Percentiles rank a stretch among this genome's conserved stretches.
phyloP scores from a whole-genome alignment of 345 rosid genomes.

The Eucalyptus pauciflora region DNA sequence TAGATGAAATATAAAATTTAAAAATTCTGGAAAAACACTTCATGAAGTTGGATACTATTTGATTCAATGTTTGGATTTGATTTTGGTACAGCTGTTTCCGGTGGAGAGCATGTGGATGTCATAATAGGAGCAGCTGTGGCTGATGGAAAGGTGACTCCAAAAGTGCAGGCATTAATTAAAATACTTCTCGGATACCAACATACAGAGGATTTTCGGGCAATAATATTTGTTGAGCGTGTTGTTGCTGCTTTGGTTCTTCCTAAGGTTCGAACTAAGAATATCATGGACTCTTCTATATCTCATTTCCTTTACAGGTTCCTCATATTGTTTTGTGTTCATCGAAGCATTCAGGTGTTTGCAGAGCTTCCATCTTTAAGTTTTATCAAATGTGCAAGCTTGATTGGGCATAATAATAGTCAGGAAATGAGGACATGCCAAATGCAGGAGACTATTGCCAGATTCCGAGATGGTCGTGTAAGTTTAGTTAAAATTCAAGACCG shows the following conservation, averaged over 20 bases:
- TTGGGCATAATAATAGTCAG: slow-evolving; percentile 94
- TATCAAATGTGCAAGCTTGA: slow-evolving; percentile 82
- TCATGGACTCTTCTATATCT: background rate
- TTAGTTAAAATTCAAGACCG: background rate
- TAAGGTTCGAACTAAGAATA: slow-evolving; percentile 37
- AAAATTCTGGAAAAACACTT: background rate
- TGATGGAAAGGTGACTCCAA: slow-evolving; percentile 98
- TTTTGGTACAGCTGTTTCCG: slow-evolving; percentile 65
- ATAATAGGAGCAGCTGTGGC: slow-evolving; percentile 97
- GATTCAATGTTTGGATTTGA: background rate
- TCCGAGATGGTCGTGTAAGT: slow-evolving; percentile 95
- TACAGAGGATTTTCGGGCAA: slow-evolving; percentile 94
- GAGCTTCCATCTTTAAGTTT: slow-evolving; percentile 93
- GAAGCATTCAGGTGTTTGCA: slow-evolving; percentile 57
- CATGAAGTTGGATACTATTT: background rate
- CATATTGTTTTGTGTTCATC: background rate
- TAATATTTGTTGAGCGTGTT: slow-evolving; percentile 96
- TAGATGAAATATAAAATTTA: background rate
- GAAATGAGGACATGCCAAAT: slow-evolving; percentile 92
- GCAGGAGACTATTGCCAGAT: slow-evolving; percentile 91
- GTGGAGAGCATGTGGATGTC: slow-evolving; percentile 95
- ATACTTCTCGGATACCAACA: slow-evolving; percentile 79
- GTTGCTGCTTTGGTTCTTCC: slow-evolving; percentile 98
- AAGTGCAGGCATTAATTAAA: slow-evolving; percentile 85
- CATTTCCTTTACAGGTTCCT: background rate